Evolutionary conservation across 2,329 filamentous ascomycete genomes (phyloP), one percentile per base, ranked within the genome.

Genomic region (Fusarium lateritium): DNA sequence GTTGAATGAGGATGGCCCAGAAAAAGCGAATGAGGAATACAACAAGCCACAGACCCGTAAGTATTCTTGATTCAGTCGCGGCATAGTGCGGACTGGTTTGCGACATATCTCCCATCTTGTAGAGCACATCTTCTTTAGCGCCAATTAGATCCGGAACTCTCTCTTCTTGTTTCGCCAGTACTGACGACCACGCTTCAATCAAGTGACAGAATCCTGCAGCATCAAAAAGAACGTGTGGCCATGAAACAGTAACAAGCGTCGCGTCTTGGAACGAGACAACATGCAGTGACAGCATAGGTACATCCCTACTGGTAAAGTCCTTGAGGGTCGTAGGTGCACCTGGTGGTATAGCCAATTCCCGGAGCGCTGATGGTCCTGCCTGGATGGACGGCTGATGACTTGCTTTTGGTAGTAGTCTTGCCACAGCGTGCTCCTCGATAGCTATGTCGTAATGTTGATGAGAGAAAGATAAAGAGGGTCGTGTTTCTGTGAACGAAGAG

Each of bases 391-490:
- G 14, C 8, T 3, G 26, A 7, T 1, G 4, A 10, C 17, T 8
- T 4, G 39, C 9, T 21, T 45, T 33, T 0, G 15, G 33, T 0
- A 44, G 14, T 1, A 44, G 3, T 0, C 9, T 33, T 0, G 17
- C 2, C 0, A 2, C 0, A 2, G 7, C 21, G 0, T 56, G 50
- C 4, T 45, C 40, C 2, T 33, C 17, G 2, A 58, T 56, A 6
- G 31, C 36, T 4, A 45, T 45, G 5, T 56, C 33, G 2, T 45
- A 45, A 3, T 24, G 31, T 2, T 22, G 9, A 3, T 45, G 19
- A 3, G 39, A 58, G 6, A 21, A 56, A 11, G 24, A 19, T 6
- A 58, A 11, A 2, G 24, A 3, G 0, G 40, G 40, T 7, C 4
- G 8, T 6, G 39, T 24, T 11, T 4, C 5, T 3, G 34, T 19